Evolutionary conservation across 192 early-diverging fungal species (phyloP).

Genomic region (Dissophora ornata): DNA sequence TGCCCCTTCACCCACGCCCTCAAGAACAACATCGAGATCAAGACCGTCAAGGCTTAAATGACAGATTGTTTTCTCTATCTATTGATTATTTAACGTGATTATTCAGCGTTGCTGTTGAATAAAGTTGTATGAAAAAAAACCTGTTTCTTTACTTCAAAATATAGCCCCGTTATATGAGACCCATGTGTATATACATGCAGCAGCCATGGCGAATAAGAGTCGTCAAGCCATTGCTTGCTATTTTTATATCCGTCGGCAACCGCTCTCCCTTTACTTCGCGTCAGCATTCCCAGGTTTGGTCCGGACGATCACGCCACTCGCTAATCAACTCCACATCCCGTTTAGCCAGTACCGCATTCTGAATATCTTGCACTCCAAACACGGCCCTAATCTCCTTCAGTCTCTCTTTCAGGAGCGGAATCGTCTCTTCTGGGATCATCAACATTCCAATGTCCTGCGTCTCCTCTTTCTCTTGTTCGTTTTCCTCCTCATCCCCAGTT

Average conservation of each 20-base stretch:
- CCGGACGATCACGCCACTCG: conserved; percentile 12
- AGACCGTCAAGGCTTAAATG: conserved; percentile 56
- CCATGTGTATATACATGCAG: too few relatives aligned
- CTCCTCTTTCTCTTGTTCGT: not conserved
- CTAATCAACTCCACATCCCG: conserved; percentile 9
- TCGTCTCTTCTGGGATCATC: conserved; percentile 5
- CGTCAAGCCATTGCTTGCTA: too few relatives aligned
- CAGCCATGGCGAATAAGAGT: too few relatives aligned
- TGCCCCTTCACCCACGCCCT: conserved; percentile 68
- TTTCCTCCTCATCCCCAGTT: not conserved
- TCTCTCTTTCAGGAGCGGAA: not conserved
- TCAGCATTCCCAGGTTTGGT: not conserved
- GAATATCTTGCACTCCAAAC: conserved; percentile 39
- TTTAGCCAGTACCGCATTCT: conserved; percentile 18
- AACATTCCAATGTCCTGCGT: not conserved
- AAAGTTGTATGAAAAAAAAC: not conserved
- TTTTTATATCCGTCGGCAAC: too few relatives aligned
- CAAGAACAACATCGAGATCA: conserved; percentile 65
- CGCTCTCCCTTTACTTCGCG: too few relatives aligned
- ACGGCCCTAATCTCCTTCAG: conserved; percentile 15
- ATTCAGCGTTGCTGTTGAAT: too few relatives aligned
- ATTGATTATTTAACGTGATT: too few relatives aligned
- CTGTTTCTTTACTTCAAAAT: too few relatives aligned
- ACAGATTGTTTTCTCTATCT: too few relatives aligned
- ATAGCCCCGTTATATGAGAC: too few relatives aligned